Percentiles rank a stretch among this genome's conserved stretches.
Conservation (phyloP, 2,329 filamentous ascomycete species). For the Diplocarpon rosae region DNA sequence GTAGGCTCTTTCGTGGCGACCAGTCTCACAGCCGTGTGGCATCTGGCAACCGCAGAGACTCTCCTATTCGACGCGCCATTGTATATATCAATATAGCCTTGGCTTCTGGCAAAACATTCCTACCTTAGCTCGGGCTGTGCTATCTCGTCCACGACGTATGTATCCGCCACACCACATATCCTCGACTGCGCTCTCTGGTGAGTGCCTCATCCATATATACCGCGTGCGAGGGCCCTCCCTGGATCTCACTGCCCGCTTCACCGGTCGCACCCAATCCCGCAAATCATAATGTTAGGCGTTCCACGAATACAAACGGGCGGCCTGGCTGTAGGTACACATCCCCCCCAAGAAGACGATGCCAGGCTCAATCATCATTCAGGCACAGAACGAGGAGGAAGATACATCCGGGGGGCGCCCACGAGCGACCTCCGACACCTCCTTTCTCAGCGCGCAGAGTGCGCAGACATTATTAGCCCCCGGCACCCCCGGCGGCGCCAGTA, state of each 20-base stretch:
- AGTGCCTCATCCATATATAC: slow-evolving; percentile 2
- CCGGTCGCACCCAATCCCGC: not conserved
- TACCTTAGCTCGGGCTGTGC: slow-evolving; percentile 4
- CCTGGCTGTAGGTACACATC: slow-evolving; percentile 1
- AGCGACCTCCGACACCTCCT: slow-evolving; percentile 5
- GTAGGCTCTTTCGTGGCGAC: no score
- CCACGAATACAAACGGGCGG: slow-evolving; percentile 4
- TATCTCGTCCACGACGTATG: not conserved
- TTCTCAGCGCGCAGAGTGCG: slow-evolving; percentile 5
- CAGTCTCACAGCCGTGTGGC: not conserved
- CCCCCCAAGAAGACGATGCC: not conserved
- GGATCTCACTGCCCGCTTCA: not conserved
- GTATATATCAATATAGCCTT: not conserved
- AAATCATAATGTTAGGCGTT: slow-evolving; percentile 1
- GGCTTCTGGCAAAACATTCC: not conserved
- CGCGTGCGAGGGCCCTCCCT: slow-evolving; percentile 1
- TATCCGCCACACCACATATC: slow-evolving; percentile 1
- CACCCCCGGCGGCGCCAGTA: slow-evolving; percentile 6
- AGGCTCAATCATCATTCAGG: slow-evolving; percentile 3
- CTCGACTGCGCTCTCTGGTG: not conserved
- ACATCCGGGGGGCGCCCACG: slow-evolving; percentile 2
- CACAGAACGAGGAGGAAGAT: slow-evolving; percentile 2
- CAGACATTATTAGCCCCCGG: slow-evolving; percentile 3
- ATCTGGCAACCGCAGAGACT: not conserved
- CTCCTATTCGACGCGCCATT: not conserved